These are phyloP conservation scores for Thielaviopsis punctulata DNA, from an alignment of 2,329 filamentous ascomycete species.

Conservation along the genomic window DNA sequence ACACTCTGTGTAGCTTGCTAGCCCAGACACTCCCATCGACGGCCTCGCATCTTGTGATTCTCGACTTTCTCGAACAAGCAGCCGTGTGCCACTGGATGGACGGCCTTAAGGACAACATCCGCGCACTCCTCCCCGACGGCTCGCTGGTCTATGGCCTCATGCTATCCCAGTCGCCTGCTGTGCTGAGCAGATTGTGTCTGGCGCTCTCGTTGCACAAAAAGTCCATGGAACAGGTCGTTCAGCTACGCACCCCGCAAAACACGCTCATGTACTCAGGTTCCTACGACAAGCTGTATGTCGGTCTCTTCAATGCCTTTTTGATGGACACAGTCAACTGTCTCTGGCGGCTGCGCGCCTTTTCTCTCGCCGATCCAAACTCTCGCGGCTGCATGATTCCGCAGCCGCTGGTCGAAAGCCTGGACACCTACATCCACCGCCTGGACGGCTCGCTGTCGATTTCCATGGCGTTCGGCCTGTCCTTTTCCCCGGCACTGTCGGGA, in stretches of 20 bases:
- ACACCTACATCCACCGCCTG: slow-evolving; percentile 30
- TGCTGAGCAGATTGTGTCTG: slow-evolving; percentile 50
- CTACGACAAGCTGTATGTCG: slow-evolving; percentile 44
- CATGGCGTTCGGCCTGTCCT: slow-evolving; percentile 39
- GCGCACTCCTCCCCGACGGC: slow-evolving; percentile 50
- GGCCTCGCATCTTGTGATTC: slow-evolving; percentile 35
- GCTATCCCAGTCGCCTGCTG: slow-evolving; percentile 46
- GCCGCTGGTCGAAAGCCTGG: slow-evolving; percentile 27
- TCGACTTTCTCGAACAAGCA: slow-evolving; percentile 53
- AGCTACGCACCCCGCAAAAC: background rate
- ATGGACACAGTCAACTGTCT: slow-evolving; percentile 78
- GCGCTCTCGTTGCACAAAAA: slow-evolving; percentile 57
- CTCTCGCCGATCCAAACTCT: slow-evolving; percentile 43
- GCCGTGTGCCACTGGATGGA: slow-evolving; percentile 37
- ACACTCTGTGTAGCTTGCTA: slow-evolving; percentile 40
- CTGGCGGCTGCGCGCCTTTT: slow-evolving; percentile 61
- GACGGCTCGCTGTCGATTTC: slow-evolving; percentile 30
- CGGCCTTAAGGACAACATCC: slow-evolving; percentile 34
- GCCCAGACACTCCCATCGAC: slow-evolving; percentile 33
- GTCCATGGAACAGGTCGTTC: slow-evolving; percentile 40
- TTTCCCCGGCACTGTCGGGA: slow-evolving; percentile 38
- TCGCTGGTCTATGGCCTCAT: slow-evolving; percentile 53
- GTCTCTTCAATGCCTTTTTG: slow-evolving; percentile 63
- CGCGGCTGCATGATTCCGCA: slow-evolving; percentile 34
- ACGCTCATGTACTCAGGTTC: slow-evolving; percentile 31